Evolutionary conservation across 345 rosid species (phyloP), one percentile per base, ranked within the genome.

Genomic region (Sonneratia alba): DNA sequence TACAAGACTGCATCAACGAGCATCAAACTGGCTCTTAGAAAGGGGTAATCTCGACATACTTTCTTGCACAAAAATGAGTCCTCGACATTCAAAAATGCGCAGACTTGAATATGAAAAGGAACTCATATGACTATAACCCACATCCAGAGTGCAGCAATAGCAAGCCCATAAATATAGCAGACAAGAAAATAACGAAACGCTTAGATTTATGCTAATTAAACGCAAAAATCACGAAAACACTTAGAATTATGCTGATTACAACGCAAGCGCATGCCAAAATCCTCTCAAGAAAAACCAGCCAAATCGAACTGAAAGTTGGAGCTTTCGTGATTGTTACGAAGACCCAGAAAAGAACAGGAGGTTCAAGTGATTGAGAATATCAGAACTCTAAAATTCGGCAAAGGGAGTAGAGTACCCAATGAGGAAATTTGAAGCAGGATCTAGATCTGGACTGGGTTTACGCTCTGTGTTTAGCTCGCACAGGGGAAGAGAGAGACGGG

Each of bases 401-500:
- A 22, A 22, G 32, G n/a, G 32, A 57, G 34, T 57, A 11, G 66
- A 27, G 38, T 62, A 62, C 66, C 66, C 38, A 27, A 62, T 13
- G 66, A 42, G 45, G 10, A 42, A 37, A 62, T 62, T 34, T 32
- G 66, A 62, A 62, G 66, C 66, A 34, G 66, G 66, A 62, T 62
- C 66, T 62, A 62, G 66, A 62, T 62, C 66, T 62, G 66, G 38
- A 15, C 66, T 27, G 66, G 38, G 66, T 13, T 34, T 13, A 32
- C 66, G 3, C 37, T 24, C 32, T 36, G 66, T 15, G 7, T 13
- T 12, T 19, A 24, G 7, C 66, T 62, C 38, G 27, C 66, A 24
- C 66, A 27, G 1, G 27, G 51, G 38, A 34, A 11, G 65, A 61
- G 36, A 61, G 15, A 22, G 36, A 24, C 0, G 1, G 32, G 24